These are phyloP conservation scores for Epichloe uncinata DNA, from an alignment of 2,329 filamentous ascomycete genomes.

Conservation along the genomic window DNA sequence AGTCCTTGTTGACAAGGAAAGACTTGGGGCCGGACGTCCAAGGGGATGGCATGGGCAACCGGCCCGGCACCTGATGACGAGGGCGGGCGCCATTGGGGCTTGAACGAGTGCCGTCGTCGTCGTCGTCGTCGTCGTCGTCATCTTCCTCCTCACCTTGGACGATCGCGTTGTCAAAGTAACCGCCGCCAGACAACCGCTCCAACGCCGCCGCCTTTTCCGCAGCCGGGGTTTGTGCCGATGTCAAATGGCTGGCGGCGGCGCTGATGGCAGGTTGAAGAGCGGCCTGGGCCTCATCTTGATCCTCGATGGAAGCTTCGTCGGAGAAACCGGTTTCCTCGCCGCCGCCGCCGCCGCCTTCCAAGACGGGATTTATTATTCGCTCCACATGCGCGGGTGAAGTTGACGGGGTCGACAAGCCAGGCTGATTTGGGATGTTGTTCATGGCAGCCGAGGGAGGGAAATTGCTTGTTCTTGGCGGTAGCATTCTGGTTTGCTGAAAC, in stretches of 20 bases:
- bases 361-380: background rate
- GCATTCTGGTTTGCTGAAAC: no score
- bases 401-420: background rate
- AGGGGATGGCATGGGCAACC: conserved; percentile 14
- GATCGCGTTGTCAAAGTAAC: conserved; percentile 9
- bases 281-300: conserved; percentile 44
- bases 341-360: conserved; percentile 5
- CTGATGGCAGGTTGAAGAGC: conserved; percentile 48
- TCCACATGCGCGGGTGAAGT: background rate
- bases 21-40: conserved; percentile 16
- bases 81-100: conserved; percentile 4
- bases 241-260: conserved; percentile 40
- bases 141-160: conserved; percentile 8
- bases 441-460: background rate
- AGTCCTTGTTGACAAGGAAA: conserved; percentile 7
- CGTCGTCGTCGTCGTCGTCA: conserved; percentile 8
- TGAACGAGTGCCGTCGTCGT: background rate
- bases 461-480: no score
- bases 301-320: conserved; percentile 18
- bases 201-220: conserved; percentile 46
- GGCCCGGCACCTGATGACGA: background rate
- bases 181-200: conserved; percentile 23
- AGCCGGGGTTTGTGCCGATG: conserved; percentile 40
- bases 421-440: background rate
- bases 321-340: conserved; percentile 7